phyloP scores from a whole-genome alignment of 352 stramenopile species.

The Pythium biforme region DNA sequence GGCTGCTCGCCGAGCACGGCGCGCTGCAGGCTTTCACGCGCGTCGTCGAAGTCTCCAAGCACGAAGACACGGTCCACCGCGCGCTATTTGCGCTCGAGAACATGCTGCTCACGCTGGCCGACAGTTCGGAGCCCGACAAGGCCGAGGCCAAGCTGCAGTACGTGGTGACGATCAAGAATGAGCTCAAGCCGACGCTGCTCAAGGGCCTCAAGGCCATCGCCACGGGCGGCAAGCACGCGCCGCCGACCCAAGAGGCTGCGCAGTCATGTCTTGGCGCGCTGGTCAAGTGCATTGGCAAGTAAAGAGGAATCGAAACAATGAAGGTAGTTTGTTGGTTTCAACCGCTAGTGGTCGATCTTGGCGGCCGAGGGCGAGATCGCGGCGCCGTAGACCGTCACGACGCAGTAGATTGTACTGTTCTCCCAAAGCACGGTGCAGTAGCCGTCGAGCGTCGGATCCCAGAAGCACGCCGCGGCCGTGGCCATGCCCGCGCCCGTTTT shows the following conservation, averaged over 20 bases:
- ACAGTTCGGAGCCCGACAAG: slow-evolving; percentile 24
- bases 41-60: slow-evolving; percentile 49
- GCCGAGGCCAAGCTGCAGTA: slow-evolving; percentile 52
- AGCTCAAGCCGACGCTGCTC: slow-evolving; percentile 31
- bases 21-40: slow-evolving; percentile 53
- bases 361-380: slow-evolving; percentile 75
- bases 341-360: slow-evolving; percentile 60
- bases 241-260: slow-evolving; percentile 42
- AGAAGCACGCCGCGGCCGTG: slow-evolving; percentile 72
- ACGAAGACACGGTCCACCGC: slow-evolving; percentile 72
- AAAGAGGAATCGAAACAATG: background rate
- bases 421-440: slow-evolving; percentile 85
- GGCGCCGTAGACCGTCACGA: slow-evolving; percentile 79
- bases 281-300: slow-evolving; percentile 27
- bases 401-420: slow-evolving; percentile 84
- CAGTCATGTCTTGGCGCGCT: slow-evolving; percentile 48
- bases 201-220: slow-evolving; percentile 37
- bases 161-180: slow-evolving; percentile 35
- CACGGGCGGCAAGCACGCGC: slow-evolving; percentile 19
- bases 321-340: background rate
- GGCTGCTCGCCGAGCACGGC: slow-evolving; percentile 67
- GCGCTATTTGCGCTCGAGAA: slow-evolving; percentile 77
- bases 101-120: slow-evolving; percentile 49
- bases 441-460: slow-evolving; percentile 72
- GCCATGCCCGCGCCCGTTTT: slow-evolving; percentile 76